Base-by-base conservation (phyloP, 139 green algal species). In the Micromonas commoda region DNA sequence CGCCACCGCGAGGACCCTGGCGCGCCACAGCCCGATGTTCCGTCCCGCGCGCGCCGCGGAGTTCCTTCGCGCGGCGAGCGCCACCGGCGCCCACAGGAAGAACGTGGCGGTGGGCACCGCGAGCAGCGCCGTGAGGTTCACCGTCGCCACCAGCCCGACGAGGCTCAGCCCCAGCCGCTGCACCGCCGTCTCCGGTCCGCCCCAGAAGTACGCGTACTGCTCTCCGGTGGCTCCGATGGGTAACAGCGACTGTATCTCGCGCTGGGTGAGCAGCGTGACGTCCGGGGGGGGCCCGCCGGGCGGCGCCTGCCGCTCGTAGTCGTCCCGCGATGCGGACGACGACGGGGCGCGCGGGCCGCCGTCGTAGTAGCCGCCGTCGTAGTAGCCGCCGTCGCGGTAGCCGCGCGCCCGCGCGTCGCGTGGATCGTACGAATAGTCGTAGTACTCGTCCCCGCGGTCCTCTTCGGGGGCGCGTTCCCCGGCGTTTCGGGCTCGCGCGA, bases 191-290 rank as follows among this genome's bases (percentile, higher is more conserved):
- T 75, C 68, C 3, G 21, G 35, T 21, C n/a, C 38, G 3, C 68
- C 68, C 68, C 68, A 75, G 29, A 75, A 75, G 37, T 75, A 75
- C 9, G 34, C 68, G 68, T 75, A 75, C 33, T 75, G 68, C 37
- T 75, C 38, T 0, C 37, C 37, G 26, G 68, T 75, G 37, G 68
- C 68, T 0, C 23, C 68, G 24, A 75, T 75, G 26, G 68, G 68
- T 1, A 75, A 24, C n/a, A 32, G 31, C 1, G 28, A 39, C 31
- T 70, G 3, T 21, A 33, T 35, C 31, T 70, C 63, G 3, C 63
- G 28, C 2, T 70, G 28, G 21, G 63, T 70, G 21, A 70, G 63
- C 20, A 70, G 31, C 28, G 63, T 70, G 1, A 70, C 63, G 63
- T 70, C 31, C 3, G 63, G 63, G 31, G 31, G 63, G n/a, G 63